phyloP scores from a whole-genome alignment of 1,139 yeast species.

The Pneumocystis murina region DNA sequence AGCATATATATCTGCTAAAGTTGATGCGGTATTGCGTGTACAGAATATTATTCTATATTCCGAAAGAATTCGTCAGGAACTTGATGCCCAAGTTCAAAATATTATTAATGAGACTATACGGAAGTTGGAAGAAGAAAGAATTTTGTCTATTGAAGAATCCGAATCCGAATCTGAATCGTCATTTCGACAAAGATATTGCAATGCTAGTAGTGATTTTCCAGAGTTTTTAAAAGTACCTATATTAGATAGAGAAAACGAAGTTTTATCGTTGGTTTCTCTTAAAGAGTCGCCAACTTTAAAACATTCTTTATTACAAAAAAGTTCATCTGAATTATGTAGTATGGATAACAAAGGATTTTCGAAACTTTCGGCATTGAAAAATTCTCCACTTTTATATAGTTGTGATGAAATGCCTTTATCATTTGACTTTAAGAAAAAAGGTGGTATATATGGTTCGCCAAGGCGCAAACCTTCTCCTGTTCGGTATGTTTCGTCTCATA shows the following conservation, averaged over 20 bases:
- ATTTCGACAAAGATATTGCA: background rate
- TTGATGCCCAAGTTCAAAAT: slow-evolving; percentile 53
- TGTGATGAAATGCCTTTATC: background rate
- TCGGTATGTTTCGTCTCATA: background rate
- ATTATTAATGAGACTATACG: slow-evolving; percentile 51
- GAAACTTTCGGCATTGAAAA: background rate
- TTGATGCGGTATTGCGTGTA: slow-evolving; percentile 58
- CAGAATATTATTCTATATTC: slow-evolving; percentile 66
- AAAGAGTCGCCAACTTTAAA: background rate
- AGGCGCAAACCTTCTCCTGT: background rate
- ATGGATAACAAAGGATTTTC: background rate
- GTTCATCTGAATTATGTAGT: background rate
- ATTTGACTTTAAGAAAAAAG: background rate
- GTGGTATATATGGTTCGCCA: background rate
- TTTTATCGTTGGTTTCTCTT: background rate
- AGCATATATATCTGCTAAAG: slow-evolving; percentile 44
- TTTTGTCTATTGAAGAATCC: background rate
- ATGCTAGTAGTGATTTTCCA: background rate
- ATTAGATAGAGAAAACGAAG: background rate
- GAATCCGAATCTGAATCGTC: background rate
- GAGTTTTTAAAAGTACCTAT: background rate
- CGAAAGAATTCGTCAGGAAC: slow-evolving; percentile 68
- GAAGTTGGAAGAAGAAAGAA: slow-evolving; percentile 2
- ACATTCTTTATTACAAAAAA: background rate
- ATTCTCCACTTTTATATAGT: background rate